Percentiles rank a stretch among this genome's conserved stretches.
These are phyloP conservation scores for Colletotrichum karsti DNA, from an alignment of 2,329 filamentous ascomycete genomes.

Conservation along the genomic window DNA sequence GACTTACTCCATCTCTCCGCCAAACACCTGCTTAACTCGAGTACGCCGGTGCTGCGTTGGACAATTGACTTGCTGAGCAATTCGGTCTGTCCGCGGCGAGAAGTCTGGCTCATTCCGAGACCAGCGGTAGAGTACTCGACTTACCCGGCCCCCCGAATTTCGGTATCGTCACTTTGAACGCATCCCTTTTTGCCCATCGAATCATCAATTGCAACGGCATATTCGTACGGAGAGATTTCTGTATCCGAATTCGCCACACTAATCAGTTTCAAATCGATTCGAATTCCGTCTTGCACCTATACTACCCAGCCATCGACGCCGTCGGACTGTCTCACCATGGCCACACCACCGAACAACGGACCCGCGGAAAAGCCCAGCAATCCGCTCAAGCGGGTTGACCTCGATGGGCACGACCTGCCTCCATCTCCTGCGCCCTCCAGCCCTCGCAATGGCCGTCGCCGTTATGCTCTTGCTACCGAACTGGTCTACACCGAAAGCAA, in stretches of 20 bases:
- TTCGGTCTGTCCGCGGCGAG: constrained; percentile 31
- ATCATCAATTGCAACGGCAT: background rate
- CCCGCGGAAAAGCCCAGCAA: constrained; percentile 34
- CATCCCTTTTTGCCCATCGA: background rate
- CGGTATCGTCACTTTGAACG: background rate
- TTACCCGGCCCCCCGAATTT: background rate
- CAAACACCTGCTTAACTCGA: constrained; percentile 26
- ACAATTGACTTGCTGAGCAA: constrained; percentile 30
- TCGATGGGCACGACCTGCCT: constrained; percentile 85
- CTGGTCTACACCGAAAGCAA: constrained; percentile 95
- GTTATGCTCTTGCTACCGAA: constrained; percentile 95
- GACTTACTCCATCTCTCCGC: background rate
- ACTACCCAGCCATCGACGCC: background rate
- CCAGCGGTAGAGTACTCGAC: constrained; percentile 31
- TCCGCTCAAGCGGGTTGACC: constrained; percentile 70
- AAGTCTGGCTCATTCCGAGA: constrained; percentile 32
- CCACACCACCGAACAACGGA: constrained; percentile 24
- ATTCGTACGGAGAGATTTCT: background rate
- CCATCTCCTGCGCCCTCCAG: constrained; percentile 94
- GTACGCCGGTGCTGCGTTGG: constrained; percentile 32
- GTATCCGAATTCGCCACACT: background rate
- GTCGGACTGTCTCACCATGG: constrained; percentile 13
- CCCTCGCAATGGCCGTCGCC: constrained; percentile 80
- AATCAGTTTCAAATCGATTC: background rate
- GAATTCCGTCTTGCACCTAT: background rate